Percentiles rank a stretch among this genome's conserved stretches.
These are phyloP conservation scores for Benincasa hispida DNA, from an alignment of 306 rosid genomes.

Conservation along the genomic window DNA sequence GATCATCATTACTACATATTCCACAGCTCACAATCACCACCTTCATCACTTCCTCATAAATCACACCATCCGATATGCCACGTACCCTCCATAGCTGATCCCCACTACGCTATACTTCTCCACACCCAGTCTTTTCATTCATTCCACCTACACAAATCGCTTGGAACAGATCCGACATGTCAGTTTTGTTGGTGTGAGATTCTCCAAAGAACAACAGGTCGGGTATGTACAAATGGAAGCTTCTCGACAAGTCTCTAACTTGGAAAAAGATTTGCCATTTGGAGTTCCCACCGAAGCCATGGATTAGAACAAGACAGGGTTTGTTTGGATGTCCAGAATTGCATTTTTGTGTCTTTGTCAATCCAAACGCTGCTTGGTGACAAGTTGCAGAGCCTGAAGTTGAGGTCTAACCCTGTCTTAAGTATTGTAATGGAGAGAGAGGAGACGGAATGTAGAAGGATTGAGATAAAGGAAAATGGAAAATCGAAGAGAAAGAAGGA, in stretches of 20 bases:
- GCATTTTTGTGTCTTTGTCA: constrained; percentile 26
- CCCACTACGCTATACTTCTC: constrained; percentile 14
- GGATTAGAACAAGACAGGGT: constrained; percentile 21
- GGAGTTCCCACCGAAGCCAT: constrained; percentile 32
- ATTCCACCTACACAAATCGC: constrained; percentile 22
- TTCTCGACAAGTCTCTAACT: constrained; percentile 14
- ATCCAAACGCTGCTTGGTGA: constrained; percentile 15
- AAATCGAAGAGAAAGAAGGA: not conserved
- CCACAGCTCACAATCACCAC: constrained; percentile 35
- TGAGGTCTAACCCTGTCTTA: constrained; percentile 5
- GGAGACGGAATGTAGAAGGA: not conserved
- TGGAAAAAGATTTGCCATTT: constrained; percentile 28
- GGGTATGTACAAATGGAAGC: constrained; percentile 20
- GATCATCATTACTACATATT: constrained; percentile 22
- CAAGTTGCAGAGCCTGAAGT: constrained; percentile 22
- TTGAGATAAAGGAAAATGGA: not conserved
- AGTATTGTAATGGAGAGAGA: not conserved
- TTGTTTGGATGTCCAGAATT: constrained; percentile 22
- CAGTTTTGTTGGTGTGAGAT: constrained; percentile 16
- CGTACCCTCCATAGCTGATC: constrained; percentile 34
- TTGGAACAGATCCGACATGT: constrained; percentile 23
- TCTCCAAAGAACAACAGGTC: constrained; percentile 31
- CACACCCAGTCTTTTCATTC: constrained; percentile 20
- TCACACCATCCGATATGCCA: constrained; percentile 30
- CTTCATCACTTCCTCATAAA: constrained; percentile 23